A percentile compares a stretch with the other conserved stretches of the same genome.
Evolutionary conservation across 2,329 filamentous ascomycete genomes (phyloP).

Genomic region (Fusarium hainanense): DNA sequence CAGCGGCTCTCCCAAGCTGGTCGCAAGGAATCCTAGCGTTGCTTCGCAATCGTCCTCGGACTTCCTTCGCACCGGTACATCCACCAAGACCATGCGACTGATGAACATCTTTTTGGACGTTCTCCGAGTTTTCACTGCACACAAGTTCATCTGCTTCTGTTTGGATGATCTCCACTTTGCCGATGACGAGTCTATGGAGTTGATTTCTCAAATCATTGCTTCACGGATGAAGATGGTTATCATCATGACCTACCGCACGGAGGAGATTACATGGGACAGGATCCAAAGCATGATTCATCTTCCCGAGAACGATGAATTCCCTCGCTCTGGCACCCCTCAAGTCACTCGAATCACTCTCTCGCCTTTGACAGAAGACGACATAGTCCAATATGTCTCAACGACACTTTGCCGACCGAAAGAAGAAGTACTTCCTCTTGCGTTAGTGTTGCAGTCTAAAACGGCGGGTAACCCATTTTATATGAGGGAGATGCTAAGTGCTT

Average conservation of each 20-base stretch:
- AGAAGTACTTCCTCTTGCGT: conserved; percentile 79
- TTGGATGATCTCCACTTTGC: conserved; percentile 92
- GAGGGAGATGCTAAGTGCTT: conserved; percentile 88
- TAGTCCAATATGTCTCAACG: conserved; percentile 82
- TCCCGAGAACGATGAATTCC: conserved; percentile 62
- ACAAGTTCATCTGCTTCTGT: conserved; percentile 89
- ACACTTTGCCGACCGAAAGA: conserved; percentile 80
- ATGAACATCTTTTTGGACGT: conserved; percentile 92
- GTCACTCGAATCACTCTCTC: conserved; percentile 77
- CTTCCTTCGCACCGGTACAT: conserved; percentile 67
- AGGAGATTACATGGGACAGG: conserved; percentile 69
- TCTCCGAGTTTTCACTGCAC: conserved; percentile 80
- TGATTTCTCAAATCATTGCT: conserved; percentile 83
- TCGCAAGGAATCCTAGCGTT: conserved; percentile 52
- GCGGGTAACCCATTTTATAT: conserved; percentile 92
- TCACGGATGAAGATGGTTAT: conserved; percentile 84
- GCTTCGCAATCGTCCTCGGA: conserved; percentile 67
- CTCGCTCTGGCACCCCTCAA: conserved; percentile 61
- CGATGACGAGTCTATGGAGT: conserved; percentile 85
- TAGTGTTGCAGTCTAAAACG: conserved; percentile 90
- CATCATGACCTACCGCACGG: conserved; percentile 79
- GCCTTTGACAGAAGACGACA: conserved; percentile 82
- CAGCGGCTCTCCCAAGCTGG: conserved; percentile 54
- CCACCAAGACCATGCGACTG: conserved; percentile 76
- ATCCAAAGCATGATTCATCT: conserved; percentile 67